phyloP scores from a whole-genome alignment of 2,329 filamentous ascomycete genomes.

The Phoma sp. region DNA sequence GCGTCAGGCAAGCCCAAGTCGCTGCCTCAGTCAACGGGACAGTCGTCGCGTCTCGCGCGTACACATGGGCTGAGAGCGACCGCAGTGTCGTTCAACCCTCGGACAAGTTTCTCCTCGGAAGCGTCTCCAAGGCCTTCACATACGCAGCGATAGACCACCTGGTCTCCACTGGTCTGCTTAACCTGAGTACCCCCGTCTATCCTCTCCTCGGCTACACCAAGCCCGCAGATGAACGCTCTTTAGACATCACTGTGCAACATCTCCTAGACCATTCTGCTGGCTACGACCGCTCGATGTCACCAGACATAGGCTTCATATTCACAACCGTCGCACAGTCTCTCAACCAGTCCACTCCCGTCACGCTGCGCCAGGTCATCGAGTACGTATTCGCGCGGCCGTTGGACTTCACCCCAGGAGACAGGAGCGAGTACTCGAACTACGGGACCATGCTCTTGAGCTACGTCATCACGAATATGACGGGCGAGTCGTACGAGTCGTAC shows the following conservation, averaged over 20 bases:
- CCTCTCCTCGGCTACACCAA: constrained; percentile 26
- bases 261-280: constrained; percentile 31
- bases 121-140: constrained; percentile 32
- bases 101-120: constrained; percentile 34
- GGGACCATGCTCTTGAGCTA: constrained; percentile 29
- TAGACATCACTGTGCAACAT: constrained; percentile 30
- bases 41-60: constrained; percentile 24
- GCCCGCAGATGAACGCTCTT: constrained; percentile 23
- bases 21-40: constrained; percentile 27
- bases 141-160: constrained; percentile 25
- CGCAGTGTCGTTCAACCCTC: constrained; percentile 21
- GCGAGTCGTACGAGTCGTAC: constrained; percentile 21
- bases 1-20: constrained; percentile 33
- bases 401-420: constrained; percentile 26
- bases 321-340: constrained; percentile 19
- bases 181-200: constrained; percentile 25
- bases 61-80: constrained; percentile 31
- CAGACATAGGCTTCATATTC: constrained; percentile 30
- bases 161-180: constrained; percentile 20
- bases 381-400: constrained; percentile 22
- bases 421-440: constrained; percentile 27
- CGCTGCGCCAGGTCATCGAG: constrained; percentile 28
- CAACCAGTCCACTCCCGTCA: constrained; percentile 24
- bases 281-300: constrained; percentile 22
- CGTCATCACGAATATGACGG: constrained; percentile 23